Base-by-base conservation (phyloP, 2,329 filamentous ascomycete species). In the Claviceps sp. region DNA sequence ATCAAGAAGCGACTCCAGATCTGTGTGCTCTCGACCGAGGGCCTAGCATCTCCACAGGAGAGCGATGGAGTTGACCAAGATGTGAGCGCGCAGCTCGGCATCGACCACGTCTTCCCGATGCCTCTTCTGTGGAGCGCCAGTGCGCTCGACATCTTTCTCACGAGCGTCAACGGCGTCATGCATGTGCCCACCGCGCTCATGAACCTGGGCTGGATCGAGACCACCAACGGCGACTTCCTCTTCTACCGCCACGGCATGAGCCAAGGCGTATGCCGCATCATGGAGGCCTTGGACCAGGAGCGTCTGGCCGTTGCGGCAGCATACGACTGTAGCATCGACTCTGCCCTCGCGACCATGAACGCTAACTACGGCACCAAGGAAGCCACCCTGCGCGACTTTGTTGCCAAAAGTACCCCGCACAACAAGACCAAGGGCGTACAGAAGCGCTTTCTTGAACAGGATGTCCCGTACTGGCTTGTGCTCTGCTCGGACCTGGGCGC, bases 221-320 rank as follows among this genome's bases (percentile, higher is more conserved):
- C 53, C 2, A 56, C 54, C 20, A 46, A 51, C 42, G 53, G 55
- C 8, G 53, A 55, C 51, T 56, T 56, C 20, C 55, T 49, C 51
- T 55, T 55, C 30, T 56, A 56, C 51, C 50, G 53, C 8, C 53
- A 56, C 40, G 55, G 55, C 2, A 56, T 56, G 55, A 52, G 55
- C 42, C 20, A 48, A 2, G 51, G 53, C 8, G 53, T 56, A 11
- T 54, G 54, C 42, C 51, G 42, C 47, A 45, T 54, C 45, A 54
- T 54, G 37, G 50, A 56, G 26, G 26, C 26, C 26, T 30, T 30
- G 8, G 26, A 30, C 26, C 26, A 30, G 26, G 26, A 30, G 26
- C 26, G 26, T 3, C 8, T 30, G 8, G 26, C 26, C 2, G 26
- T 30, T 3, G 26, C 26, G 26, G 8, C 26, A 30, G 26, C 26